phyloP scores from a whole-genome alignment of 345 rosid species.

The Lagerstroemia speciosa region DNA sequence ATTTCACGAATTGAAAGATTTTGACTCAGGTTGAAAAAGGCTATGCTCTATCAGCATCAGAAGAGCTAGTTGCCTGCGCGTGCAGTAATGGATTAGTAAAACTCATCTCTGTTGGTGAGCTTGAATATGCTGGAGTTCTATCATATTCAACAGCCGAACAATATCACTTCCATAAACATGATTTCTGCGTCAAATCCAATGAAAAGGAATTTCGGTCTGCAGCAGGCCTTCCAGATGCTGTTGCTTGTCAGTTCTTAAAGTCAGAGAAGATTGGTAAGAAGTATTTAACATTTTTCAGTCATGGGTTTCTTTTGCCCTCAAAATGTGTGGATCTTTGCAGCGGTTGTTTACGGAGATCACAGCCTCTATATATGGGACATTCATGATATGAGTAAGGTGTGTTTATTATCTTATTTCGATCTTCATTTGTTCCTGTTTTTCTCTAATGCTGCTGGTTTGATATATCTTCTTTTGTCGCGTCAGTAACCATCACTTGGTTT shows the following conservation, averaged over 20 bases:
- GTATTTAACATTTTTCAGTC: background rate
- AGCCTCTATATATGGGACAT: conserved; percentile 70
- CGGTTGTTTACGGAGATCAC: conserved; percentile 67
- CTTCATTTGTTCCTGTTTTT: background rate
- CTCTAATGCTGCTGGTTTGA: background rate
- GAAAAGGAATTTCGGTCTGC: conserved; percentile 20
- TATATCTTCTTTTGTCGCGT: background rate
- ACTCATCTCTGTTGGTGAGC: conserved; percentile 34
- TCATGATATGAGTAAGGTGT: conserved; percentile 54
- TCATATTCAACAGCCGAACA: conserved; percentile 42
- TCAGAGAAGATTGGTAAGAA: conserved; percentile 49
- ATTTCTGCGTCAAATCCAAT: conserved; percentile 4
- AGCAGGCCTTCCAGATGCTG: conserved; percentile 47
- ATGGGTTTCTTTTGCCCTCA: conserved; percentile 4
- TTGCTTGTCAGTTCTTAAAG: conserved; percentile 74
- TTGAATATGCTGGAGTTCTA: conserved; percentile 38
- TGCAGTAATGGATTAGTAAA: conserved; percentile 59
- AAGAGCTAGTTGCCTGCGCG: conserved; percentile 66
- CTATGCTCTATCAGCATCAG: conserved; percentile 59
- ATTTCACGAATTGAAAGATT: too few species aligned
- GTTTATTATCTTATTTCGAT: conserved; percentile 2
- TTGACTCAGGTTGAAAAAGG: conserved; percentile 56
- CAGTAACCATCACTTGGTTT: background rate
- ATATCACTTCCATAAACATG: conserved; percentile 18
- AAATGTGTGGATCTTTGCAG: conserved; percentile 31